Evolutionary conservation across 2,329 filamentous ascomycete genomes (phyloP).

Genomic region (Boeremia exigua): DNA sequence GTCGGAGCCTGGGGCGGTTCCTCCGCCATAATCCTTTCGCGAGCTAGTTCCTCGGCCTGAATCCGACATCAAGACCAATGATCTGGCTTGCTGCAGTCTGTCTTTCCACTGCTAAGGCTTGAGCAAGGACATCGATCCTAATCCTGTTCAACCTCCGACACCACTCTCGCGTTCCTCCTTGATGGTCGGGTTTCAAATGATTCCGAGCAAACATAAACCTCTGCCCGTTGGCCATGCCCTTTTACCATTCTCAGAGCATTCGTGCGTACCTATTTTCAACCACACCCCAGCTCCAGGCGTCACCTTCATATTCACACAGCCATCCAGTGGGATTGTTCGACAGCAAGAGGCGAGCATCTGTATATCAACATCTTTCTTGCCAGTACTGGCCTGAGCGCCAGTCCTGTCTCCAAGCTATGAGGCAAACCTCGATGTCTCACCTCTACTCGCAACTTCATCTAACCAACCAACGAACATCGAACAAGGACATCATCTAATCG

Average conservation of each 20-base stretch:
- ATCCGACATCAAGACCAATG: slow-evolving; percentile 7
- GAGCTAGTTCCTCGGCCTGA: slow-evolving; percentile 9
- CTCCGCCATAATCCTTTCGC: slow-evolving; percentile 3
- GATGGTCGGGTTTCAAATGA: not conserved
- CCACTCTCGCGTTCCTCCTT: slow-evolving; percentile 1
- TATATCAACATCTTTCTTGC: slow-evolving; percentile 2
- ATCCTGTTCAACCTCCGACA: slow-evolving; percentile 12
- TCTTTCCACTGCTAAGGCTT: slow-evolving; percentile 7
- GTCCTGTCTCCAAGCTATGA: slow-evolving; percentile 6
- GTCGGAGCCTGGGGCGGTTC: not conserved
- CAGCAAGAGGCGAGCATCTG: not conserved
- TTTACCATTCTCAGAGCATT: slow-evolving; percentile 7
- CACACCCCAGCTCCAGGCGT: not conserved
- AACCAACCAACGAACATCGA: slow-evolving; percentile 24
- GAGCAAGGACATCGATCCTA: slow-evolving; percentile 8
- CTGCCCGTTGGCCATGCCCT: not conserved
- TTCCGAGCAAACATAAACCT: slow-evolving; percentile 7
- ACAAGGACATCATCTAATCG: slow-evolving; percentile 6
- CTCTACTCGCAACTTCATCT: not conserved
- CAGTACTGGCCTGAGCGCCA: not conserved
- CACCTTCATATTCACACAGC: slow-evolving; percentile 1
- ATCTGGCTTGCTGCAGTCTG: slow-evolving; percentile 4
- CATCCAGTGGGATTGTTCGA: not conserved
- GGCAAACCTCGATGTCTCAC: slow-evolving; percentile 1
- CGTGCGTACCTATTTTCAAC: slow-evolving; percentile 8